Evolutionary conservation across 306 rosid species (phyloP), one percentile per base, ranked within the genome.

Genomic region (Clitoria ternatea): DNA sequence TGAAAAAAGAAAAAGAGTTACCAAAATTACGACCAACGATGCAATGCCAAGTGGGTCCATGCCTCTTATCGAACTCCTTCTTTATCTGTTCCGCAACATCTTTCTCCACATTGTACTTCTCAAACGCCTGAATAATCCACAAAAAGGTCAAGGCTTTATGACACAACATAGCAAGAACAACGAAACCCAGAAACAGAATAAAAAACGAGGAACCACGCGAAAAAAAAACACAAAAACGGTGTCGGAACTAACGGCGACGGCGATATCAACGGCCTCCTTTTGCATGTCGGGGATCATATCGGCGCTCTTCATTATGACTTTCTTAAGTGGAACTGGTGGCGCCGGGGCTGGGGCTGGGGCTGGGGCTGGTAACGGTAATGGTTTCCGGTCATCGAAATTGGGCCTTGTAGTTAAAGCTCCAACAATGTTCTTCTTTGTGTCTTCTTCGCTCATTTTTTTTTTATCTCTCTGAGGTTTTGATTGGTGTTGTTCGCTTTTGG

Each of bases 21-120:
- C 98, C 98, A 39, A 88, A 92, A 82, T 88, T 88, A 12, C 92
- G 87, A 50, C 98, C 98, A 42, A 92, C 92, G 69, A 92, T 92
- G 81, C 98, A 92, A 85, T 92, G 98, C 98, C 98, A 92, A 61
- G 96, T 83, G 23, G 96, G 90, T 6, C 96, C 95, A 44, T 86
- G 90, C 79, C 81, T 88, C 79, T 78, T 81, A 70, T 92, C 96
- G 57, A 92, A 92, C 83, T 89, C 98, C 80, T 84, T 86, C 90
- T 86, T 92, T 77, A 92, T 90, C 56, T 59, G 80, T 79, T 89
- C 95, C 11, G 98, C 98, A 42, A 89, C 90, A 35, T 90, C 95
- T 72, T 82, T 88, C 86, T 92, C 96, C 4, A 85, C 84, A 69
- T 84, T 61, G 69, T 84, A 74, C 82, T 77, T 92, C 89, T 89